A percentile compares a stretch with the other conserved stretches of the same genome.
These are phyloP conservation scores for Mycena vulgaris DNA, from an alignment of 768 basidiomycete species.

Conservation along the genomic window DNA sequence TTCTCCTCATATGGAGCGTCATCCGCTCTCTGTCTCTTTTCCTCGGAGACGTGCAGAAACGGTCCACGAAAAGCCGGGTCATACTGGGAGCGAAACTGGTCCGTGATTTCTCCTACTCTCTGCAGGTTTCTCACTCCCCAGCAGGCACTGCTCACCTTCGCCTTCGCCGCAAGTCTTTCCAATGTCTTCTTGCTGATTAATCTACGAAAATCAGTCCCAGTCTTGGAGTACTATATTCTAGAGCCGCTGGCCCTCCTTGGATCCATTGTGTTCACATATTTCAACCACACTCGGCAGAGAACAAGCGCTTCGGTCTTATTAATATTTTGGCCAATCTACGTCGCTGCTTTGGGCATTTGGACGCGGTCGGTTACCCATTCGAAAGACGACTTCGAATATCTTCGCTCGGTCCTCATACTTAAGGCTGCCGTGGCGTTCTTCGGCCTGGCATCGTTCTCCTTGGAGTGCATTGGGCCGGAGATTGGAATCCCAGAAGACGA, in stretches of 20 bases:
- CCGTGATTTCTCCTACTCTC: constrained; percentile 44
- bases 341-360: constrained; percentile 66
- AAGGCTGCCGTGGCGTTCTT: constrained; percentile 60
- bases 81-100: constrained; percentile 79
- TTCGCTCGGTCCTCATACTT: constrained; percentile 57
- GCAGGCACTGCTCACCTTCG: constrained; percentile 65
- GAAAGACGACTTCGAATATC: constrained; percentile 43
- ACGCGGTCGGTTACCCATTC: constrained; percentile 65
- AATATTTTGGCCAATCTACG: constrained; percentile 86
- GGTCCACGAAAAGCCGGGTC: constrained; percentile 65
- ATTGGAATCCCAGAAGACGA: constrained; percentile 50
- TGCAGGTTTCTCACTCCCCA: constrained; percentile 11
- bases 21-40: constrained; percentile 53
- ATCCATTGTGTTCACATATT: constrained; percentile 67
- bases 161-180: constrained; percentile 62
- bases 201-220: constrained; percentile 55
- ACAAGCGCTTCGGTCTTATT: constrained; percentile 81
- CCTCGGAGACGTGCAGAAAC: constrained; percentile 42
- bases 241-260: constrained; percentile 69
- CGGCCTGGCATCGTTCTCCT: constrained; percentile 67
- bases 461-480: constrained; percentile 84
- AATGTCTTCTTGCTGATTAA: constrained; percentile 57
- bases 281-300: constrained; percentile 73
- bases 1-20: constrained; percentile 60
- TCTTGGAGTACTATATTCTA: constrained; percentile 68